A percentile compares a stretch with the other conserved stretches of the same genome.
Conservation (phyloP, 495 filamentous ascomycete genomes). For the Mycothermus thermophilus region DNA sequence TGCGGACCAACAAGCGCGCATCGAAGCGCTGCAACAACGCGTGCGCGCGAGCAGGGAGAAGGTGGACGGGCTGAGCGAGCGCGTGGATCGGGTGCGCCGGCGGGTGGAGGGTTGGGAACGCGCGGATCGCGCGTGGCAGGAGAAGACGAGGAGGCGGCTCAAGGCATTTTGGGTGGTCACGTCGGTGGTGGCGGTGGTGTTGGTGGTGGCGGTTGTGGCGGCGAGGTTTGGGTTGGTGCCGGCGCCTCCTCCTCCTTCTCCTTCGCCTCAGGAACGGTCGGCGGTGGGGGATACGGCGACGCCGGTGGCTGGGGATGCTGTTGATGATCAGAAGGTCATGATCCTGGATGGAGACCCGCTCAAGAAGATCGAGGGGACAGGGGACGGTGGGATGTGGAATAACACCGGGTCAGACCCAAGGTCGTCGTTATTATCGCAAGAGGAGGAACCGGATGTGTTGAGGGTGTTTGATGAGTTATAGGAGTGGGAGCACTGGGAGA, state of each 20-base stretch:
- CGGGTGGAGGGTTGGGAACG: slow-evolving; percentile 60
- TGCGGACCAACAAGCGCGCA: slow-evolving; percentile 52
- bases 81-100: slow-evolving; percentile 49
- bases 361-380: too few species aligned
- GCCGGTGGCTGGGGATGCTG: too few species aligned
- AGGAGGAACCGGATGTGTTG: too few species aligned
- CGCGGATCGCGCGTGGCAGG: slow-evolving; percentile 59
- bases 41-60: slow-evolving; percentile 48
- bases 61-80: slow-evolving; percentile 48
- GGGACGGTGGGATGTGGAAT: too few species aligned
- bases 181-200: slow-evolving; percentile 27
- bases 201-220: slow-evolving; percentile 30
- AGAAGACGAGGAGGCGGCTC: slow-evolving; percentile 46
- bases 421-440: too few species aligned
- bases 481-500: not conserved
- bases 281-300: slow-evolving; percentile 5
- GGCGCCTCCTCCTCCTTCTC: too few species aligned
- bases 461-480: slow-evolving; percentile 32
- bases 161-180: slow-evolving; percentile 48
- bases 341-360: too few species aligned
- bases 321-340: too few species aligned
- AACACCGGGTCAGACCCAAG: too few species aligned
- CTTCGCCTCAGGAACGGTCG: too few species aligned
- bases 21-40: slow-evolving; percentile 50
- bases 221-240: slow-evolving; percentile 31